phyloP scores from a whole-genome alignment of 2,329 filamentous ascomycete genomes.

The Trichoderma sp. region DNA sequence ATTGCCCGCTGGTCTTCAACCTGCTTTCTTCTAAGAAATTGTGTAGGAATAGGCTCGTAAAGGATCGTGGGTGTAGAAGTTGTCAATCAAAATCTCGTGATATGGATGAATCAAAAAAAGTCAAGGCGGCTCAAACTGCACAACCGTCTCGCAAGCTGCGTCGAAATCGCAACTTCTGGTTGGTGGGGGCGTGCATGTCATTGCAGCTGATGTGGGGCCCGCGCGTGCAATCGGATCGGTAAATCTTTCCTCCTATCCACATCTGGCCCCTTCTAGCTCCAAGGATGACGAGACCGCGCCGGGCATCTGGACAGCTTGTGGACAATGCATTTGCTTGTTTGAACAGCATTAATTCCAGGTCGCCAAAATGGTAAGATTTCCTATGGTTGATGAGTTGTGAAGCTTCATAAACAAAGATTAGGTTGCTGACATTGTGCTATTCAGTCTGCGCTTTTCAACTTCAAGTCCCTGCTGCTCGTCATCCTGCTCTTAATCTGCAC shows the following conservation, averaged over 20 bases:
- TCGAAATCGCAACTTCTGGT: constrained; percentile 12
- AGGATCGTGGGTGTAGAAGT: neutral
- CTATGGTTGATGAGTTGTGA: neutral
- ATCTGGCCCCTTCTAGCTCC: constrained; percentile 16
- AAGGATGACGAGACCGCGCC: constrained; percentile 6
- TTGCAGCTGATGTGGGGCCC: constrained; percentile 4
- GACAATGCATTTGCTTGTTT: neutral
- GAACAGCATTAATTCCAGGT: neutral
- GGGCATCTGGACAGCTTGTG: constrained; percentile 19
- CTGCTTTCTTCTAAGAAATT: neutral
- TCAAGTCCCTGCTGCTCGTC: constrained; percentile 93
- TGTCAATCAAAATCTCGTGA: neutral
- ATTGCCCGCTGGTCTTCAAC: neutral
- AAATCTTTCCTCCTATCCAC: constrained; percentile 42
- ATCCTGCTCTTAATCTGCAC: constrained; percentile 96
- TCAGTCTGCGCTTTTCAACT: constrained; percentile 97
- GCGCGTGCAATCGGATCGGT: constrained; percentile 29
- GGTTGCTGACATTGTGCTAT: neutral
- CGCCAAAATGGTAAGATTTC: constrained; percentile 32
- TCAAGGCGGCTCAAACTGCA: neutral
- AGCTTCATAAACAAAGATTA: neutral
- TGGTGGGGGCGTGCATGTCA: constrained; percentile 15
- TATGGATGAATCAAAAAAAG: neutral
- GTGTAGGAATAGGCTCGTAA: no score
- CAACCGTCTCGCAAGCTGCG: neutral